Percentiles rank a stretch among this genome's conserved stretches.
Conservation (phyloP, 2,329 filamentous ascomycete species). For the Lecanicillium sp. region DNA sequence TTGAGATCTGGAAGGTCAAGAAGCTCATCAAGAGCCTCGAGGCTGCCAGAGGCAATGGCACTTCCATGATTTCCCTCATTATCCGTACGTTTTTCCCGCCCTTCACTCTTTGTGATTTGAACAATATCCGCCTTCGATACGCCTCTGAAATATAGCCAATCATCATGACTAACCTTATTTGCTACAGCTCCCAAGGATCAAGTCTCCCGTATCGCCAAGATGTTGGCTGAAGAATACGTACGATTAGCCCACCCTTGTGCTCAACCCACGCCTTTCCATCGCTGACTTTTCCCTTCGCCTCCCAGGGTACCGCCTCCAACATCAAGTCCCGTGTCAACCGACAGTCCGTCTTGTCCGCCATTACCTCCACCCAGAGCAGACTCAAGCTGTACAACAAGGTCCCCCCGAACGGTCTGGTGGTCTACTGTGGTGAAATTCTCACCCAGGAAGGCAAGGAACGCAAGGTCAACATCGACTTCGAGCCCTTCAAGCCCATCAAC, state of each 20-base stretch:
- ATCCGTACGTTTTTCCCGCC: slow-evolving; percentile 61
- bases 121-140: not conserved
- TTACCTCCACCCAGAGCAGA: slow-evolving; percentile 97
- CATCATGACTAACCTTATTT: slow-evolving; percentile 6
- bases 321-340: slow-evolving; percentile 99
- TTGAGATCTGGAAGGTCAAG: slow-evolving; percentile 95
- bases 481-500: slow-evolving; percentile 99
- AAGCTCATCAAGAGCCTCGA: slow-evolving; percentile 99
- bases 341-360: slow-evolving; percentile 94
- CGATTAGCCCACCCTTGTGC: slow-evolving; percentile 23
- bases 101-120: not conserved
- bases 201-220: slow-evolving; percentile 91
- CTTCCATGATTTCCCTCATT: slow-evolving; percentile 98
- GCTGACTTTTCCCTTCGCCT: slow-evolving; percentile 1
- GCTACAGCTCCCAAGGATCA: slow-evolving; percentile 87
- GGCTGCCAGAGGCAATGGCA: slow-evolving; percentile 94
- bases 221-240: slow-evolving; percentile 99
- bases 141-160: not conserved
- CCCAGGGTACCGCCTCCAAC: slow-evolving; percentile 90
- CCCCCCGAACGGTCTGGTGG: slow-evolving; percentile 90
- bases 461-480: slow-evolving; percentile 99
- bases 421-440: slow-evolving; percentile 99
- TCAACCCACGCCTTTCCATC: slow-evolving; percentile 1
- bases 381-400: slow-evolving; percentile 99
- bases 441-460: slow-evolving; percentile 97